phyloP scores from a whole-genome alignment of 441 rosid genomes.

The Dalechampia spathulata region DNA sequence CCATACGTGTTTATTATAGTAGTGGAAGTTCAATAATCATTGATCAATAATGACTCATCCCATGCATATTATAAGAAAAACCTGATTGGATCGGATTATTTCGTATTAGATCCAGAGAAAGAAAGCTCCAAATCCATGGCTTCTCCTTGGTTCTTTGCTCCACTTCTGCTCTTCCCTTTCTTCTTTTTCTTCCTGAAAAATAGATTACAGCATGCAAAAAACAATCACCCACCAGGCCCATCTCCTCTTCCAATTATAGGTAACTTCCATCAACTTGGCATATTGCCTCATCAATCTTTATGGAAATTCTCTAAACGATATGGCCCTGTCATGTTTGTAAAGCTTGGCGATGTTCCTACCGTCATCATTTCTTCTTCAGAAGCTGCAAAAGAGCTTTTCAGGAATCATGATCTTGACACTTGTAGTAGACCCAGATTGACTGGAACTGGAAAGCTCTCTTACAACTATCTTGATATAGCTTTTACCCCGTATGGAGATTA shows the following conservation, averaged over 20 bases:
- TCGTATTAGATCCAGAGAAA: too few species aligned
- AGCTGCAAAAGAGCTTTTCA: constrained; percentile 1
- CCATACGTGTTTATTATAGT: too few species aligned
- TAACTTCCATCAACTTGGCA: constrained; percentile 2
- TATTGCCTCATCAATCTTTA: not conserved
- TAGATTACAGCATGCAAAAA: not conserved
- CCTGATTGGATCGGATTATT: too few species aligned
- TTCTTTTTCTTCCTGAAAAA: not conserved
- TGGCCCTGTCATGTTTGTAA: constrained; percentile 29
- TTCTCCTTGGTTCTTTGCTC: not conserved
- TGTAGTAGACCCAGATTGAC: not conserved
- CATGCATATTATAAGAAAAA: too few species aligned
- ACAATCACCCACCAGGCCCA: constrained; percentile 1
- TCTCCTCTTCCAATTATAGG: not conserved
- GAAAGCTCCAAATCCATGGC: too few species aligned
- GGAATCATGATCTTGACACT: not conserved
- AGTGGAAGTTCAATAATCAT: too few species aligned
- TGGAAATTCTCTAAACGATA: constrained; percentile 20
- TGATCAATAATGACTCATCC: too few species aligned
- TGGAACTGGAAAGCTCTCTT: not conserved
- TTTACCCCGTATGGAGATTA: constrained; percentile 2
- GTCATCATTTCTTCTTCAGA: constrained; percentile 1
- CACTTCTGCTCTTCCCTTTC: not conserved
- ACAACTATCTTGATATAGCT: not conserved
- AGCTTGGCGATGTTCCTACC: not conserved